These are phyloP conservation scores for Pseudogymnoascus sp. DNA, from an alignment of 2,329 filamentous ascomycete species.

Conservation along the genomic window DNA sequence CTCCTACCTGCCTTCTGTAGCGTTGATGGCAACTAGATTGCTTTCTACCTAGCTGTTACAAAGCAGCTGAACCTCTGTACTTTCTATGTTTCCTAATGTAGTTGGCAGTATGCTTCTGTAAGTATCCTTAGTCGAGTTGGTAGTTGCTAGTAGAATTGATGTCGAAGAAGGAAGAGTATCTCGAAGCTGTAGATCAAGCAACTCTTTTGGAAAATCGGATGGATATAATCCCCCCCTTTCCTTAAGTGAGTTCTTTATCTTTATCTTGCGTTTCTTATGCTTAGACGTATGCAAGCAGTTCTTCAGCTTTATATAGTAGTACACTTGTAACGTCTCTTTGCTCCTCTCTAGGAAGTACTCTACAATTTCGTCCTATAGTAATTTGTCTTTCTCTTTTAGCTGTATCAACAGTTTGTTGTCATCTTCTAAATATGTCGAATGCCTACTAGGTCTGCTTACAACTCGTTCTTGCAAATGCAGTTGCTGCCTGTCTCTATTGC, in stretches of 20 bases:
- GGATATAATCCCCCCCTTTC: not conserved
- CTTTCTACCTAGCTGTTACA: not conserved
- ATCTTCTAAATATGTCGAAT: not conserved
- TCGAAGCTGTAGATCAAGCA: not conserved
- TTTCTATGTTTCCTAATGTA: not conserved
- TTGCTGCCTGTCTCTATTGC: not conserved
- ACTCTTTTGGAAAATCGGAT: slow-evolving; percentile 4
- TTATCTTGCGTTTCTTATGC: not conserved
- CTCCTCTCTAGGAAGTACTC: not conserved
- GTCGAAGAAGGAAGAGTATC: not conserved
- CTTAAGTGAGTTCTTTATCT: not conserved
- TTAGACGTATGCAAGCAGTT: not conserved
- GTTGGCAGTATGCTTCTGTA: not conserved
- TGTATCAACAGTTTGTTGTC: slow-evolving; percentile 1
- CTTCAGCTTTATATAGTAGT: not conserved
- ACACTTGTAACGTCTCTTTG: not conserved
- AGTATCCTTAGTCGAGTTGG: not conserved
- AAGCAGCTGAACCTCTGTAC: not conserved
- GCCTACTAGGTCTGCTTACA: not conserved
- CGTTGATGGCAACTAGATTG: not conserved
- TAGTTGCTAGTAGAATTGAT: not conserved
- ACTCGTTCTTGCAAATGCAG: not conserved
- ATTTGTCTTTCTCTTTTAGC: not conserved
- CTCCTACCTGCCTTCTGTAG: not conserved
- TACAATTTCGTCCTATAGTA: slow-evolving; percentile 3